These are phyloP conservation scores for Schizophyllum commune DNA, from an alignment of 1,284 basidiomycete species.

Conservation along the genomic window DNA sequence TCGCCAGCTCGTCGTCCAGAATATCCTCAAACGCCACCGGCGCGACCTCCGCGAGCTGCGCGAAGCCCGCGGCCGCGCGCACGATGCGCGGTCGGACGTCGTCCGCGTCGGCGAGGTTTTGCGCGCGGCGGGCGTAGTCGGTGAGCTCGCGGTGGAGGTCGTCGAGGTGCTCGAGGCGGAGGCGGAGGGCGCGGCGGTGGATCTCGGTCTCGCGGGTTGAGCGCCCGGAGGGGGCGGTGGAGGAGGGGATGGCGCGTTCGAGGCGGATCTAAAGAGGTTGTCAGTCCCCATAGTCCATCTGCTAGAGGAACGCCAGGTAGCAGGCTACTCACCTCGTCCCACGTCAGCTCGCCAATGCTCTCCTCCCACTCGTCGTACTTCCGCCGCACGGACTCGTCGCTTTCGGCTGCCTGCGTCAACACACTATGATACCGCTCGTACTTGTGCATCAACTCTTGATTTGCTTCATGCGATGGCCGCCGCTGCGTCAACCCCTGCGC, in stretches of 20 bases:
- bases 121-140: constrained; percentile 61
- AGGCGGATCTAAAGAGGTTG: no score
- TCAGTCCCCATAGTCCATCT: no score
- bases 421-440: constrained; percentile 65
- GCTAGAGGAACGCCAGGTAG: no score
- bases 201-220: constrained; percentile 30
- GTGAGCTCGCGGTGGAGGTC: constrained; percentile 57
- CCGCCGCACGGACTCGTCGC: constrained; percentile 66
- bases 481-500: constrained; percentile 42
- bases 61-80: constrained; percentile 55
- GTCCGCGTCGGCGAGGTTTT: constrained; percentile 59
- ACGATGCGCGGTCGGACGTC: constrained; percentile 72
- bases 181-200: constrained; percentile 69
- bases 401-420: constrained; percentile 65
- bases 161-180: constrained; percentile 76
- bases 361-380: constrained; percentile 88
- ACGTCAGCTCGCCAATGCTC: constrained; percentile 63
- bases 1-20: constrained; percentile 70
- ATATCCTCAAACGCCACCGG: constrained; percentile 84
- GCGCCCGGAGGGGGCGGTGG: constrained; percentile 33
- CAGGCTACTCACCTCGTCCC: constrained; percentile 66
- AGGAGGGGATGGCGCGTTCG: constrained; percentile 61
- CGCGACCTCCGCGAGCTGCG: constrained; percentile 64
- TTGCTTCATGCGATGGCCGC: constrained; percentile 72
- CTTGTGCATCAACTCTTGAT: constrained; percentile 63